Conservation (phyloP, 495 filamentous ascomycete species). For the Cercophora scortea region DNA sequence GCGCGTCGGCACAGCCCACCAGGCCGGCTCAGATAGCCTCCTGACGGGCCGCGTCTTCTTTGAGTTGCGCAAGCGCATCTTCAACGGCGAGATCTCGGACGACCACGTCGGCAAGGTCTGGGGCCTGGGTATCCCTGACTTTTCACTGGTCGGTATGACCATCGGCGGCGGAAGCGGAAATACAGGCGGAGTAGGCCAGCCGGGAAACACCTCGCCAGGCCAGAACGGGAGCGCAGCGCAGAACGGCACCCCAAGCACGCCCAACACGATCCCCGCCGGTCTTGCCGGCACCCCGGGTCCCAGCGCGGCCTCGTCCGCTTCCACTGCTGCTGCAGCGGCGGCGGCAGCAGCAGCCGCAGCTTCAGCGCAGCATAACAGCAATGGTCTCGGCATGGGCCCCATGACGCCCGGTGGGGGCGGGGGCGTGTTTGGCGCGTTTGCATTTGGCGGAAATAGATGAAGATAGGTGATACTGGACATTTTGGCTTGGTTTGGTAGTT, state of each 20-base stretch:
- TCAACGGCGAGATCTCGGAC: slow-evolving; percentile 68
- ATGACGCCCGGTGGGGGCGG: slow-evolving; percentile 64
- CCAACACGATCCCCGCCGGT: slow-evolving; percentile 48
- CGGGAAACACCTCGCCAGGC: slow-evolving; percentile 30
- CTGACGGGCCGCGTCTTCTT: slow-evolving; percentile 92
- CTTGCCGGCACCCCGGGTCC: slow-evolving; percentile 45
- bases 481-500: no score
- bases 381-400: slow-evolving; percentile 45
- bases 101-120: slow-evolving; percentile 81
- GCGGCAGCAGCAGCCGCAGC: not conserved
- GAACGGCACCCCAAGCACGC: slow-evolving; percentile 63
- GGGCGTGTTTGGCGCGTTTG: slow-evolving; percentile 53
- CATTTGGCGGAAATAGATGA: slow-evolving; percentile 30
- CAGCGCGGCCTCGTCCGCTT: slow-evolving; percentile 25
- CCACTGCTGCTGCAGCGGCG: slow-evolving; percentile 21
- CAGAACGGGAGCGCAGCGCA: slow-evolving; percentile 27
- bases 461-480: no score
- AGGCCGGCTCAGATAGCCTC: slow-evolving; percentile 84
- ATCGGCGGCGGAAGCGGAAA: slow-evolving; percentile 18
- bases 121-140: slow-evolving; percentile 59
- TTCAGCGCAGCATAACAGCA: slow-evolving; percentile 32
- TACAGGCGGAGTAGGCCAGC: slow-evolving; percentile 13
- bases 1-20: slow-evolving; percentile 76
- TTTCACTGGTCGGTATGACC: slow-evolving; percentile 41
- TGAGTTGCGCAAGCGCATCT: slow-evolving; percentile 75